Base-by-base conservation (phyloP, 1,284 basidiomycete species). In the Pholiota adiposa region DNA sequence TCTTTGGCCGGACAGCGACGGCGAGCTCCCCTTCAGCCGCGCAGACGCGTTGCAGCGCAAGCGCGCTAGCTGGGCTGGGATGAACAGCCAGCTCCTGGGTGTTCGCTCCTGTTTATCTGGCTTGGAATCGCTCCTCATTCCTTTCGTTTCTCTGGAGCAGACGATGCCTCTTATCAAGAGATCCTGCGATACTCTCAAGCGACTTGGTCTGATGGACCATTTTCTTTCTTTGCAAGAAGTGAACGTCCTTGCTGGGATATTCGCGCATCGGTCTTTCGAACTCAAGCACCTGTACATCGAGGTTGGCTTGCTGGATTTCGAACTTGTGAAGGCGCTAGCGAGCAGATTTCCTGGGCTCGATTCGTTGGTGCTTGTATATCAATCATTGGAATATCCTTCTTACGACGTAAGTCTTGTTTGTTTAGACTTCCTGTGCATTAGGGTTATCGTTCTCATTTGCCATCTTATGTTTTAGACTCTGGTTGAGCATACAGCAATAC, bases 151-250 rank as follows among this genome's bases (percentile, higher is more conserved):
- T 2, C 14, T 62, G 3, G 36, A 31, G 6, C 44, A 57, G 14
- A 67, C 63, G 1, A 23, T 69, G 2, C 61, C 60, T 6, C 57
- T 72, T 18, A 11, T 72, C 44, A 54, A 54, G 4, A 66, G 69
- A 27, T 70, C 72, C 2, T 49, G 60, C 2, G 62, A 69, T 29
- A 70, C 72, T 4, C 63, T 74, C 12, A 69, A 59, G 4, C 54
- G 57, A 8, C 64, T 75, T 18, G 52, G 38, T 16, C 59, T 74
- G 4, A 58, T 59, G 0, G 67, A 67, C 11, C 52, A 59, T 31
- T 72, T 66, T 29, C 58, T 74, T 2, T 49, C 27, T 2, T 46
- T 44, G 14, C 40, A 59, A 0, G 70, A 74, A 16, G 46, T 72
- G 2, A 34, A 18, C 1, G 58, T 52, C 7, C 51, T 72, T 1